phyloP scores from a whole-genome alignment of 495 filamentous ascomycete species.

The Lepidopterella palustris region DNA sequence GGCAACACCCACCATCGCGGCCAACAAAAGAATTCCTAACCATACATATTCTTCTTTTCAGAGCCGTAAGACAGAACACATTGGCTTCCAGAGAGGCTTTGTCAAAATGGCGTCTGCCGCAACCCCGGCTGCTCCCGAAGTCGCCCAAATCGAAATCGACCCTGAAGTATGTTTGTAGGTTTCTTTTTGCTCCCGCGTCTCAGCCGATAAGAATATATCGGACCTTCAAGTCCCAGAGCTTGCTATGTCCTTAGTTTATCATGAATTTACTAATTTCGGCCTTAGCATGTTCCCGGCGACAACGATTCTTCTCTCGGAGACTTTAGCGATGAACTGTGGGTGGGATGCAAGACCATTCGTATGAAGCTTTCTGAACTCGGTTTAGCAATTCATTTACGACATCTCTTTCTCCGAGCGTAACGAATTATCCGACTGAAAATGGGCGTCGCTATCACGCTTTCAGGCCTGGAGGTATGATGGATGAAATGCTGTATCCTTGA shows the following conservation, averaged over 20 bases:
- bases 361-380: background rate
- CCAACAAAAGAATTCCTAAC: background rate
- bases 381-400: slow-evolving; percentile 21
- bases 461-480: slow-evolving; percentile 8
- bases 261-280: background rate
- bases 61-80: background rate
- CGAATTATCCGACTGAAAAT: slow-evolving; percentile 23
- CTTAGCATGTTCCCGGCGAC: slow-evolving; percentile 9
- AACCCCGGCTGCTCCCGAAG: background rate
- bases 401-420: slow-evolving; percentile 9
- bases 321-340: slow-evolving; percentile 21
- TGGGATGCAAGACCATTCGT: background rate
- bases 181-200: background rate
- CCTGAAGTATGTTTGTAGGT: slow-evolving; percentile 4
- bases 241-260: background rate
- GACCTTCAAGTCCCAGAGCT: background rate
- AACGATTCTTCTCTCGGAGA: slow-evolving; percentile 16
- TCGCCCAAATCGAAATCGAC: slow-evolving; percentile 20
- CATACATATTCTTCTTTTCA: background rate
- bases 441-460: slow-evolving; percentile 30
- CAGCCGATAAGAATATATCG: background rate
- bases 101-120: background rate
- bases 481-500: background rate
- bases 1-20: background rate
- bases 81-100: no score